A percentile compares a stretch with the other conserved stretches of the same genome.
phyloP scores from a whole-genome alignment of 345 rosid genomes.

The Aquilaria yunnanensis region DNA sequence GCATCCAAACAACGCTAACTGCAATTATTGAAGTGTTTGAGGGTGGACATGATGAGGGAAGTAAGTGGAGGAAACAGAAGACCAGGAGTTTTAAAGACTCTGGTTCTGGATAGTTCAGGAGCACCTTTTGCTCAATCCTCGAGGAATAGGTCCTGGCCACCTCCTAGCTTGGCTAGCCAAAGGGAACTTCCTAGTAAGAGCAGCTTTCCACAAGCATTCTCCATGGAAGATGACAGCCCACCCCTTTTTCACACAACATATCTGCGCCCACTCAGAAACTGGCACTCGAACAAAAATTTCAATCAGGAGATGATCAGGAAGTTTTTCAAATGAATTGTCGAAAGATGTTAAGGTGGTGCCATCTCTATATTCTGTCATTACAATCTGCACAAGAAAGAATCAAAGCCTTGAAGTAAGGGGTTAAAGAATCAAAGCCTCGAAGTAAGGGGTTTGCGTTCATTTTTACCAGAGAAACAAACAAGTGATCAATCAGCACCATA shows the following conservation, averaged over 20 bases:
- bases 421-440: neutral
- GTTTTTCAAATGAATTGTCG: slow-evolving; percentile 44
- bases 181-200: slow-evolving; percentile 54
- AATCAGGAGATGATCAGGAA: slow-evolving; percentile 71
- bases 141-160: slow-evolving; percentile 85
- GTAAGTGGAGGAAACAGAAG: neutral
- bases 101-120: neutral
- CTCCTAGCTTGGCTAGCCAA: slow-evolving; percentile 40
- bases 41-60: neutral
- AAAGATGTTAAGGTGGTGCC: slow-evolving; percentile 17
- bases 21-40: too few species aligned
- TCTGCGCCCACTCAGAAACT: slow-evolving; percentile 46
- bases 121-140: slow-evolving; percentile 63
- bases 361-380: slow-evolving; percentile 37
- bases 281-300: slow-evolving; percentile 78
- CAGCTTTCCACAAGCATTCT: slow-evolving; percentile 88
- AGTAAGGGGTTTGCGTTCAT: too few species aligned
- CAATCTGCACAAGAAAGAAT: slow-evolving; percentile 32
- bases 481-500: too few species aligned
- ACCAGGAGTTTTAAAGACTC: neutral
- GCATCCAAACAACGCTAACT: neutral
- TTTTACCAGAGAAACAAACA: too few species aligned
- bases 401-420: neutral
- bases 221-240: slow-evolving; percentile 68
- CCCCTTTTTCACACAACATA: slow-evolving; percentile 62